Conservation (phyloP, 768 basidiomycete species). For the Lactarius deliciosus region DNA sequence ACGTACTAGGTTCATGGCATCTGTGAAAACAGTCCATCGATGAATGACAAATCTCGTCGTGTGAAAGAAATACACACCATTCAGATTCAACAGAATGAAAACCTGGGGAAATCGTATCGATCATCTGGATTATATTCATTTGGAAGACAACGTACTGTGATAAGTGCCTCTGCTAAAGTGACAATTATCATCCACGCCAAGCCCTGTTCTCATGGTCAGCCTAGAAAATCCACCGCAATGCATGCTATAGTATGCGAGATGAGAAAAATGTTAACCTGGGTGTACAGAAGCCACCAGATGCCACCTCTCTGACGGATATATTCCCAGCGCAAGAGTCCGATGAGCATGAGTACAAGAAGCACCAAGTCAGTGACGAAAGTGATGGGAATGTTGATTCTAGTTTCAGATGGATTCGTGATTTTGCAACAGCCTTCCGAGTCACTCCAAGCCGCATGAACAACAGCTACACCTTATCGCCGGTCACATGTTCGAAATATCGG, state of each 20-base stretch:
- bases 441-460: neutral
- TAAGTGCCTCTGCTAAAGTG: conserved; percentile 3
- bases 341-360: conserved; percentile 9
- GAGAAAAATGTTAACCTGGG: neutral
- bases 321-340: conserved; percentile 13
- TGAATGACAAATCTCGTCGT: neutral
- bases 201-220: neutral
- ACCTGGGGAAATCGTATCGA: neutral
- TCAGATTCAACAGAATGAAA: conserved; percentile 6
- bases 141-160: neutral
- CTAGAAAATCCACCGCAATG: neutral
- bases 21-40: neutral
- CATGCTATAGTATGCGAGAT: neutral
- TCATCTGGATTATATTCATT: neutral
- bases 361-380: conserved; percentile 2
- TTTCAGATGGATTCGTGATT: neutral
- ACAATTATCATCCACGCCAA: conserved; percentile 4
- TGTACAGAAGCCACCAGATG: conserved; percentile 11
- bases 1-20: conserved; percentile 9
- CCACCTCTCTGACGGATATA: neutral
- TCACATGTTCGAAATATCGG: neutral
- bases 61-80: conserved; percentile 2
- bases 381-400: neutral
- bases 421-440: neutral
- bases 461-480: neutral